A percentile compares a stretch with the other conserved stretches of the same genome.
Conservation (phyloP, 2,329 filamentous ascomycete genomes). For the Neonectria neomacrospora region DNA sequence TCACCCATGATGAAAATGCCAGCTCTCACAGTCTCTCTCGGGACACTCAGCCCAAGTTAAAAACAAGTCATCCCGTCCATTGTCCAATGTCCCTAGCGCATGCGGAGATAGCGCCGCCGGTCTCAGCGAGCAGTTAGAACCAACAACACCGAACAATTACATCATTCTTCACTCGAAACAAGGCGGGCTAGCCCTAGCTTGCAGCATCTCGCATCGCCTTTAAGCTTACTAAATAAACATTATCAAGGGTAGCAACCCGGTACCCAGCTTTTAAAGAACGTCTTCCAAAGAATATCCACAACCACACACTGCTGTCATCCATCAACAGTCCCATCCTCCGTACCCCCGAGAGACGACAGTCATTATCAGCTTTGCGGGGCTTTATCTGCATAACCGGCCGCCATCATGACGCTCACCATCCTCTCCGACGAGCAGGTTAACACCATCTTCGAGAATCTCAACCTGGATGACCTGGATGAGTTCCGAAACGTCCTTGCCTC, state of each 20-base stretch:
- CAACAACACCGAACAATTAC: conserved; percentile 32
- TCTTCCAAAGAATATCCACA: background rate
- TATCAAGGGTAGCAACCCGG: background rate
- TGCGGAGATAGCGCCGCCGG: conserved; percentile 38
- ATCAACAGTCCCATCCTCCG: conserved; percentile 2
- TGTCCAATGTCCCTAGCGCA: conserved; percentile 22
- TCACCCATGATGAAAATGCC: background rate
- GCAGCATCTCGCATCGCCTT: conserved; percentile 2
- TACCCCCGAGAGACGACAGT: conserved; percentile 19
- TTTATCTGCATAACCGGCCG: background rate
- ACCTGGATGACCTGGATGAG: conserved; percentile 60
- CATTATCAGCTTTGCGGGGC: conserved; percentile 1
- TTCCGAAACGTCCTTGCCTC: conserved; percentile 61
- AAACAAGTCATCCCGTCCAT: background rate
- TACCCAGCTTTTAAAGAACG: background rate
- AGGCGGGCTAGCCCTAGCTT: conserved; percentile 24
- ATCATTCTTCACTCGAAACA: conserved; percentile 32
- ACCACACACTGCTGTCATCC: background rate
- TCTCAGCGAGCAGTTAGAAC: conserved; percentile 23
- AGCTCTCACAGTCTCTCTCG: background rate
- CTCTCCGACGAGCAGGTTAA: conserved; percentile 68
- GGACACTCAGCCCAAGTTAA: conserved; percentile 10
- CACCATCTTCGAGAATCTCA: conserved; percentile 64
- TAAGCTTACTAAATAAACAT: conserved; percentile 15
- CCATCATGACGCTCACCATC: conserved; percentile 66